These are phyloP conservation scores for Leersia perrieri DNA, from an alignment of 176 grass and related monocot species.

Conservation along the genomic window DNA sequence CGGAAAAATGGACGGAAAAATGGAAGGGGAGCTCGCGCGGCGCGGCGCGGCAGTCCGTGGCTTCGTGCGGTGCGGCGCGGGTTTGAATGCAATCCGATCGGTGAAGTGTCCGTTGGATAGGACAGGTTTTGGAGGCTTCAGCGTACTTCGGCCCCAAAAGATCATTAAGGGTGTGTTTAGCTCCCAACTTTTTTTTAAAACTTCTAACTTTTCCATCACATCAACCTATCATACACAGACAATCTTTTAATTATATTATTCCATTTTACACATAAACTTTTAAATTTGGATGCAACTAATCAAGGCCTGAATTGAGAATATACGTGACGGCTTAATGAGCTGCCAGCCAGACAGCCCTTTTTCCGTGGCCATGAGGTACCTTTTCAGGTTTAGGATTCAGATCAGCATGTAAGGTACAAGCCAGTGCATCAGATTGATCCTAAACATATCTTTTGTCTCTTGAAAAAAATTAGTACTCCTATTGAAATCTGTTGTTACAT, in stretches of 20 bases:
- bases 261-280: no score
- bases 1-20: no score
- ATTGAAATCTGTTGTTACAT: background rate
- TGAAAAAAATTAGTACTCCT: no score
- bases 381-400: background rate
- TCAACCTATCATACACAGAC: no score
- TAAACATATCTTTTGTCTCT: background rate
- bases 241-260: no score
- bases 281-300: no score
- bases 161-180: no score
- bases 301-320: background rate
- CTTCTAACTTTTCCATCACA: no score
- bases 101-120: constrained; percentile 20
- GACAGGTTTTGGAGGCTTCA: background rate
- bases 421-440: background rate
- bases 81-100: constrained; percentile 29
- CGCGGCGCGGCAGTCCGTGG: no score
- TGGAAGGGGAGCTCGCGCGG: background rate
- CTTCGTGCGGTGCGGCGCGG: background rate
- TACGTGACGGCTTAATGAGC: background rate
- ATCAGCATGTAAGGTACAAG: background rate
- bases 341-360: background rate
- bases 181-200: no score
- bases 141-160: background rate
- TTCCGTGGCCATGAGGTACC: no score